Conservation (phyloP, 495 filamentous ascomycete species). For the Xylaria cubensis region DNA sequence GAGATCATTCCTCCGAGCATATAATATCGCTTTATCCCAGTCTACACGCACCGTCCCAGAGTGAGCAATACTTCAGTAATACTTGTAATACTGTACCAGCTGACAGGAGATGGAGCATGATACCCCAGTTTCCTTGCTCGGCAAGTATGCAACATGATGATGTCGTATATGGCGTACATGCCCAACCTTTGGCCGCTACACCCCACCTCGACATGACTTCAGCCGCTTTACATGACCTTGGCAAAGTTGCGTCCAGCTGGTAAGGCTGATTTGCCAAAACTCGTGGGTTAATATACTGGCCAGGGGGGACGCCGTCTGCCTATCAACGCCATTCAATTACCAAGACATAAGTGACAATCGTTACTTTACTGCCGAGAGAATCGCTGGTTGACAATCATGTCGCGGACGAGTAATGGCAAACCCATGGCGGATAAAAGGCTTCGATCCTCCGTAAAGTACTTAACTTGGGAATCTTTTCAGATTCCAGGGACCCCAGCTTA, state of each 20-base stretch:
- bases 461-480: not conserved
- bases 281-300: slow-evolving; percentile 23
- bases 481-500: not conserved
- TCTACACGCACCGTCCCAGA: not conserved
- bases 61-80: slow-evolving; percentile 13
- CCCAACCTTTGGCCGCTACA: not conserved
- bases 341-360: slow-evolving; percentile 24
- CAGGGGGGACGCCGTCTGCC: slow-evolving; percentile 13
- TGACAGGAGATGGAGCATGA: not conserved
- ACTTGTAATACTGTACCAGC: not conserved
- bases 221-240: slow-evolving; percentile 37
- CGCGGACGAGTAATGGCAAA: not conserved
- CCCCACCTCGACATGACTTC: slow-evolving; percentile 37
- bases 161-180: slow-evolving; percentile 1
- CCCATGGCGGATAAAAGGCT: slow-evolving; percentile 19
- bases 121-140: slow-evolving; percentile 12
- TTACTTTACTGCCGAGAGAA: slow-evolving; percentile 32
- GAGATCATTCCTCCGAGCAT: slow-evolving; percentile 22
- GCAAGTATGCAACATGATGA: slow-evolving; percentile 13
- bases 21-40: slow-evolving; percentile 9
- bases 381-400: slow-evolving; percentile 26
- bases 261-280: slow-evolving; percentile 40
- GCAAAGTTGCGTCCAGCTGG: slow-evolving; percentile 35
- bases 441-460: slow-evolving; percentile 23
- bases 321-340: slow-evolving; percentile 23